Percentiles rank a stretch among this genome's conserved stretches.
phyloP scores from a whole-genome alignment of 2,329 filamentous ascomycete genomes.

The Talaromyces amestolkiae region DNA sequence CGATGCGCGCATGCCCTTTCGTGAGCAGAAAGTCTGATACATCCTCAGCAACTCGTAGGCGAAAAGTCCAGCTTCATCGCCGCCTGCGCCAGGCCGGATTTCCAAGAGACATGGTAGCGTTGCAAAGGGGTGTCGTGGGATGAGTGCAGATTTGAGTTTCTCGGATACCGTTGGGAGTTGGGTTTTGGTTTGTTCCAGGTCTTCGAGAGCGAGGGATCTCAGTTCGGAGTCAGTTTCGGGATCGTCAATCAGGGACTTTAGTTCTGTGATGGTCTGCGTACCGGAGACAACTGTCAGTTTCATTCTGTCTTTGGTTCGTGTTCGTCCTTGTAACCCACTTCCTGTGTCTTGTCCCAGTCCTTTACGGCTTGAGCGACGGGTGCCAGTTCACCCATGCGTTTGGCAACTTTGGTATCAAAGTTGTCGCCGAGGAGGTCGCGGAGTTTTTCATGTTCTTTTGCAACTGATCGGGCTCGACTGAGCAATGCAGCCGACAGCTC shows the following conservation, averaged over 20 bases:
- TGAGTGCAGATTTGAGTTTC: conserved; percentile 71
- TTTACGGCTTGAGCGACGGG: conserved; percentile 52
- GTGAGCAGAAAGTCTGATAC: conserved; percentile 77
- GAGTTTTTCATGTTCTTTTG: conserved; percentile 55
- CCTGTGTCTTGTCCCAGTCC: conserved; percentile 58
- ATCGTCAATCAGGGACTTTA: conserved; percentile 74
- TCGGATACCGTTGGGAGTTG: conserved; percentile 63
- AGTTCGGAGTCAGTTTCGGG: conserved; percentile 59
- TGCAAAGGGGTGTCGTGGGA: conserved; percentile 86
- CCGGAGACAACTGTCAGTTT: conserved; percentile 14
- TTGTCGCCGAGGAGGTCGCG: conserved; percentile 51
- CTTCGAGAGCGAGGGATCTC: conserved; percentile 60
- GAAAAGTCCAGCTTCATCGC: conserved; percentile 87
- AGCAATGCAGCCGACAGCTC: conserved; percentile 56
- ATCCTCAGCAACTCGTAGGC: conserved; percentile 83
- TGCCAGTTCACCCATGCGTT: conserved; percentile 57
- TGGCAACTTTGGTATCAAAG: conserved; percentile 58
- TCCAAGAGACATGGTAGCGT: conserved; percentile 87
- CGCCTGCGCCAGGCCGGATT: conserved; percentile 86
- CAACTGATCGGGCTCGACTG: conserved; percentile 54
- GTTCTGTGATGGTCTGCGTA: conserved; percentile 59
- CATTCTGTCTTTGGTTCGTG: neutral
- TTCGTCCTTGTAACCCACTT: conserved; percentile 41
- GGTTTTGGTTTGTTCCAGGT: conserved; percentile 65
- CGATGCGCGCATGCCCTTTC: conserved; percentile 62